phyloP scores from a whole-genome alignment of 352 stramenopile species.

The Pythium dissimile region DNA sequence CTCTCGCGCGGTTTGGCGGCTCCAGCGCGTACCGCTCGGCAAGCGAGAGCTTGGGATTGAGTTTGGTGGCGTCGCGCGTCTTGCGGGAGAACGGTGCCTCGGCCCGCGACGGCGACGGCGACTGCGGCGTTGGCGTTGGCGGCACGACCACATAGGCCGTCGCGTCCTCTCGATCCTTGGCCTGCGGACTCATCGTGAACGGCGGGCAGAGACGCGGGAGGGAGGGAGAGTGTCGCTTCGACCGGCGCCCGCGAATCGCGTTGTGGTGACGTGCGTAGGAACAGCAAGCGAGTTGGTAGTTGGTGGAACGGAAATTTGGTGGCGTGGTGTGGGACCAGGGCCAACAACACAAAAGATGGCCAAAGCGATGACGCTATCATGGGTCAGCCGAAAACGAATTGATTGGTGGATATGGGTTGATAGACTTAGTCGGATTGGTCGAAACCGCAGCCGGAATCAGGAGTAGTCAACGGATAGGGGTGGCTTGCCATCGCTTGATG shows the following conservation, averaged over 20 bases:
- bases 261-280: background rate
- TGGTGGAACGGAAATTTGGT: background rate
- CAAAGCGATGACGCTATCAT: slow-evolving; percentile 9
- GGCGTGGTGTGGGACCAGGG: background rate
- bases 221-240: no score
- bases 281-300: background rate
- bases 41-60: background rate
- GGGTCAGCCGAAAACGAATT: background rate
- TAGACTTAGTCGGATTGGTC: slow-evolving; percentile 13
- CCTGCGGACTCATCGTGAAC: slow-evolving; percentile 4
- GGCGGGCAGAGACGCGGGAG: background rate
- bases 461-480: background rate
- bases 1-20: slow-evolving; percentile 2
- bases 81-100: no score
- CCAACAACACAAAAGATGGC: slow-evolving; percentile 20
- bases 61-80: background rate
- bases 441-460: slow-evolving; percentile 1
- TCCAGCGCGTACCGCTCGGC: slow-evolving; percentile 29
- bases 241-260: no score
- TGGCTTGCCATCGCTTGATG: background rate
- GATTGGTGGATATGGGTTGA: slow-evolving; percentile 11
- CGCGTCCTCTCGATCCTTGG: slow-evolving; percentile 9
- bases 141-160: slow-evolving; percentile 19
- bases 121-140: slow-evolving; percentile 18
- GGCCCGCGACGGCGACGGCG: no score